Percentiles rank a stretch among this genome's conserved stretches.
Conservation (phyloP, 441 rosid species). For the Pelargonium cotyledonis region DNA sequence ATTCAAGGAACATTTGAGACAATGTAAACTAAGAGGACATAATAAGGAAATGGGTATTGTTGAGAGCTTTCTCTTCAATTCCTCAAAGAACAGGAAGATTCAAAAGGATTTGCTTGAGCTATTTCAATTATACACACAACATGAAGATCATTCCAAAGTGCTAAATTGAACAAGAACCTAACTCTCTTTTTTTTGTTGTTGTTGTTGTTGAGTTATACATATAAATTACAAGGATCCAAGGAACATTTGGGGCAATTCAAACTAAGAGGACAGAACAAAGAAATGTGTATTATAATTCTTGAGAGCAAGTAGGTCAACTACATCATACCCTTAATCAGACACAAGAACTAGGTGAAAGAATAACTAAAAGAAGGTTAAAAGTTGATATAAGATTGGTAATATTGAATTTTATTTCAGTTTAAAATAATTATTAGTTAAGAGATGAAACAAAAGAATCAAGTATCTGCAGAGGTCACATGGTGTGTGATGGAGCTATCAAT, state of each 20-base stretch:
- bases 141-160: background rate
- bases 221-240: too few relatives aligned
- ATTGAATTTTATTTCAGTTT: conserved; percentile 17
- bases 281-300: background rate
- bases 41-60: too few relatives aligned
- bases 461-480: too few relatives aligned
- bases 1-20: too few relatives aligned
- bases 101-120: conserved; percentile 32
- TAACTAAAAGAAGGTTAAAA: background rate
- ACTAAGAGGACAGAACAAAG: too few relatives aligned
- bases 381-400: background rate
- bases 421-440: conserved; percentile 25
- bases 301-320: background rate
- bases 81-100: conserved; percentile 15
- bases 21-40: too few relatives aligned
- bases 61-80: too few relatives aligned
- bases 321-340: background rate
- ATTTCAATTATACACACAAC: conserved; percentile 17
- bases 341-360: conserved; percentile 7
- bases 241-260: too few relatives aligned
- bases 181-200: too few relatives aligned
- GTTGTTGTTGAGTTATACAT: background rate
- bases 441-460: too few relatives aligned
- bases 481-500: too few relatives aligned
- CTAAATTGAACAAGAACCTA: background rate